Conservation (phyloP, 768 basidiomycete species). For the Leccinum subgranulosum region DNA sequence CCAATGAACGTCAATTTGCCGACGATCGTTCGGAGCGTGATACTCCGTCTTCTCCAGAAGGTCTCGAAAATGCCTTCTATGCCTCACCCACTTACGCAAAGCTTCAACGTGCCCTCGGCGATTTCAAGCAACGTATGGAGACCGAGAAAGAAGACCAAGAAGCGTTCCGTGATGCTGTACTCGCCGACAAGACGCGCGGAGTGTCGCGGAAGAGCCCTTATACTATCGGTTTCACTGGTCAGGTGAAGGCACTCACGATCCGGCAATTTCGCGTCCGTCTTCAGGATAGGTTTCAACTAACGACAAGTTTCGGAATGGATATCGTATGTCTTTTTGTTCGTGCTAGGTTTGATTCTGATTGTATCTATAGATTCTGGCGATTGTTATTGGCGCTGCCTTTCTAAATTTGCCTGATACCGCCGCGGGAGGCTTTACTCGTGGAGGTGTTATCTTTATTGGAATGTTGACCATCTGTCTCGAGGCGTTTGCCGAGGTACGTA, state of each 20-base stretch:
- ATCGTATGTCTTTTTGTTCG: slow-evolving; percentile 40
- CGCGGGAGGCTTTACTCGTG: slow-evolving; percentile 83
- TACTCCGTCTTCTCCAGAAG: slow-evolving; percentile 62
- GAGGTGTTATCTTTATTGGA: slow-evolving; percentile 73
- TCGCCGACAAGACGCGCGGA: slow-evolving; percentile 72
- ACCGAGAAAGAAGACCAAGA: slow-evolving; percentile 67
- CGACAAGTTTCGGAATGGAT: slow-evolving; percentile 63
- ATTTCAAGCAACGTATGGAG: slow-evolving; percentile 56
- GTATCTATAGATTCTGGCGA: slow-evolving; percentile 23
- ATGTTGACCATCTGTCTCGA: slow-evolving; percentile 67
- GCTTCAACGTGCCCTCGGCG: slow-evolving; percentile 45
- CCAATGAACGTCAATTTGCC: slow-evolving; percentile 80
- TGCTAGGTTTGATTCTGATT: not conserved
- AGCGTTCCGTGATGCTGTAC: slow-evolving; percentile 72
- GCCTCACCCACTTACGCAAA: slow-evolving; percentile 43
- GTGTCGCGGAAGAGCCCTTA: slow-evolving; percentile 80
- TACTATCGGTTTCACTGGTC: slow-evolving; percentile 73
- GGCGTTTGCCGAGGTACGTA: slow-evolving; percentile 63
- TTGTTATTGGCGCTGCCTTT: slow-evolving; percentile 73
- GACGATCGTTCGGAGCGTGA: slow-evolving; percentile 53
- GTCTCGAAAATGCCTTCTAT: slow-evolving; percentile 62
- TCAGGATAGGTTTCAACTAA: slow-evolving; percentile 77
- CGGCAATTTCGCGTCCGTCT: slow-evolving; percentile 72
- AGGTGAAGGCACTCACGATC: slow-evolving; percentile 65
- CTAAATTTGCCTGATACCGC: slow-evolving; percentile 70